Evolutionary conservation across 192 early-diverging fungal genomes (phyloP).

Genomic region (Geranomyces michiganensis): DNA sequence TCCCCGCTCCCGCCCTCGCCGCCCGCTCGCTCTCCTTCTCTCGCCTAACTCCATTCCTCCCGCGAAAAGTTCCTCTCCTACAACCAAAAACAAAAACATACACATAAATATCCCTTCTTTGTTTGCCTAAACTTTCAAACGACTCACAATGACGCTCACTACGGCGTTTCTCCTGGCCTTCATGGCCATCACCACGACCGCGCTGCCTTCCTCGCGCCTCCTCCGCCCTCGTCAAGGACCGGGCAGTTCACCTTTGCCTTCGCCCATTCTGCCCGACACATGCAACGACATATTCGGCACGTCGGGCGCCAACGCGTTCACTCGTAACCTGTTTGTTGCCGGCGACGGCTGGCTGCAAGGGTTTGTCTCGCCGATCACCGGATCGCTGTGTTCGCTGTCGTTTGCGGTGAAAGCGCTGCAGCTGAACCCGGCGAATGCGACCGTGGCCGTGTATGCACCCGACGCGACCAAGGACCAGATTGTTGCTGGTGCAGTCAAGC

Average conservation of each 20-base stretch:
- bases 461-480: neutral
- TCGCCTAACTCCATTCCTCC: too few relatives aligned
- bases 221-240: neutral
- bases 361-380: conserved; percentile 18
- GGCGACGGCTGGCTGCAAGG: conserved; percentile 34
- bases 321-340: conserved; percentile 17
- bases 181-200: neutral
- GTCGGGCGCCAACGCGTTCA: neutral
- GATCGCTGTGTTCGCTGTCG: conserved; percentile 21
- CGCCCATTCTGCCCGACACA: neutral
- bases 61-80: too few relatives aligned
- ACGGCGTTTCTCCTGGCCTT: neutral
- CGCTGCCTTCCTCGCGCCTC: neutral
- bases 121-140: too few relatives aligned
- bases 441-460: conserved; percentile 1
- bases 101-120: too few relatives aligned
- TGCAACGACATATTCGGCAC: conserved; percentile 28
- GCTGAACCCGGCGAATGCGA: conserved; percentile 10
- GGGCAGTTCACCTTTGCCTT: neutral
- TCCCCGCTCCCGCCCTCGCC: too few relatives aligned
- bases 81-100: too few relatives aligned
- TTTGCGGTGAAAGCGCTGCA: conserved; percentile 5
- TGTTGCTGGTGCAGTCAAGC: neutral
- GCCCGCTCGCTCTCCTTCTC: too few relatives aligned
- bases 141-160: neutral